Evolutionary conservation across 148 eudicot genomes (phyloP).

Genomic region (Spergularia bocconei): DNA sequence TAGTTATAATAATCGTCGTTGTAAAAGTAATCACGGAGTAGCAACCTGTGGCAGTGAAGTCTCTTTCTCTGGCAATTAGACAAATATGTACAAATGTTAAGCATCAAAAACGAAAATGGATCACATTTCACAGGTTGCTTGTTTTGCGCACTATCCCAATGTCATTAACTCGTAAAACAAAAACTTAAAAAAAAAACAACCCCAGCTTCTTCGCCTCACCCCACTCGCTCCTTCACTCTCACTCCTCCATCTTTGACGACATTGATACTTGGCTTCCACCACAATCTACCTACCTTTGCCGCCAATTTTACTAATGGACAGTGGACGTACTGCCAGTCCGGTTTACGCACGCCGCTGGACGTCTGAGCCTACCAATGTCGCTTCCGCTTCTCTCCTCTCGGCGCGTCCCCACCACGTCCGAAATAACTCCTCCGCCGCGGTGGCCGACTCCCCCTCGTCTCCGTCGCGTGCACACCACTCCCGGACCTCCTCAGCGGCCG

Average conservation of each 20-base stretch:
- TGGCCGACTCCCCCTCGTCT: slow-evolving; percentile 28
- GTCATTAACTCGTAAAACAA: no score
- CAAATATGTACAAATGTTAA: no score
- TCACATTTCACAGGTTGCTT: no score
- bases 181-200: no score
- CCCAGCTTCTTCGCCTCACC: no score
- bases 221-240: neutral
- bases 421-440: slow-evolving; percentile 28
- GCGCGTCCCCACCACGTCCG: slow-evolving; percentile 28
- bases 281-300: slow-evolving; percentile 6
- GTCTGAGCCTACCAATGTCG: slow-evolving; percentile 40
- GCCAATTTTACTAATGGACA: slow-evolving; percentile 8
- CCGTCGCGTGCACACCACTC: slow-evolving; percentile 48
- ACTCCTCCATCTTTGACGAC: neutral
- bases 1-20: no score
- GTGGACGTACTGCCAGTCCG: slow-evolving; percentile 36
- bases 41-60: no score
- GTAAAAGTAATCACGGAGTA: no score
- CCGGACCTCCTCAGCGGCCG: slow-evolving; percentile 57
- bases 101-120: no score
- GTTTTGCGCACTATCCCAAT: no score
- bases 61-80: no score
- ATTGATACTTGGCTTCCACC: neutral
- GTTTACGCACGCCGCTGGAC: slow-evolving; percentile 59
- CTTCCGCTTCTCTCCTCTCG: slow-evolving; percentile 18